A percentile compares a stretch with the other conserved stretches of the same genome.
These are phyloP conservation scores for Apodospora peruviana DNA, from an alignment of 495 filamentous ascomycete genomes.

Conservation along the genomic window DNA sequence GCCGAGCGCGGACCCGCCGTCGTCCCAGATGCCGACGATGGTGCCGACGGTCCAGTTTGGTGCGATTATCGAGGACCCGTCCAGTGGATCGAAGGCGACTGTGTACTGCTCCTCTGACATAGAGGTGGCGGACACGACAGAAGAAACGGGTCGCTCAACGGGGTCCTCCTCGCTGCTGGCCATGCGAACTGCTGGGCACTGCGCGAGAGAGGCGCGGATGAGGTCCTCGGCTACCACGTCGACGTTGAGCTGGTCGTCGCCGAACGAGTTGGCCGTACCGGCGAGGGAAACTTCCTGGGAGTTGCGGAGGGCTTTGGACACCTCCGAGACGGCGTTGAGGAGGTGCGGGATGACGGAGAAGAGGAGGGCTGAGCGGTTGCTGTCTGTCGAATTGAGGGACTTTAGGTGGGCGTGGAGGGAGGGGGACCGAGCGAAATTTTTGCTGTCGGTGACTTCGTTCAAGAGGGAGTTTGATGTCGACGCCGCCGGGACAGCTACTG, in stretches of 20 bases:
- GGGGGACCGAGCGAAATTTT: neutral
- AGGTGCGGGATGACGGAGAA: slow-evolving; percentile 36
- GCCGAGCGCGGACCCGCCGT: slow-evolving; percentile 34
- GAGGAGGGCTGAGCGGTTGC: slow-evolving; percentile 10
- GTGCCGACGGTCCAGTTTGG: slow-evolving; percentile 51
- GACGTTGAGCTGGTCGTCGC: slow-evolving; percentile 52
- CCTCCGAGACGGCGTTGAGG: slow-evolving; percentile 27
- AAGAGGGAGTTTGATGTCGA: too few relatives aligned
- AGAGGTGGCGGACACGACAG: neutral
- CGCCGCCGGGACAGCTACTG: too few relatives aligned
- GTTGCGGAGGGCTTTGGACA: slow-evolving; percentile 30
- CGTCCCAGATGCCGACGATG: slow-evolving; percentile 47
- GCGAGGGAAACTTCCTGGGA: slow-evolving; percentile 36
- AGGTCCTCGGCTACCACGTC: slow-evolving; percentile 43
- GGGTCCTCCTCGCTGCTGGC: slow-evolving; percentile 52
- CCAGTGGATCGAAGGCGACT: slow-evolving; percentile 50
- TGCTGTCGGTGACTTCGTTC: too few relatives aligned
- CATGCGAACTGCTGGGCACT: slow-evolving; percentile 35
- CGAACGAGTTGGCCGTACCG: slow-evolving; percentile 45
- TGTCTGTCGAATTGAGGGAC: slow-evolving; percentile 6
- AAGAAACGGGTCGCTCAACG: slow-evolving; percentile 27
- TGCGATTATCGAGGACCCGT: slow-evolving; percentile 49
- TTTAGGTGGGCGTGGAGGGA: slow-evolving; percentile 6
- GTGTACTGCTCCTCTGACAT: slow-evolving; percentile 38
- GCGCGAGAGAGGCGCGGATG: slow-evolving; percentile 35